Evolutionary conservation across 2,329 filamentous ascomycete genomes (phyloP), one percentile per base, ranked within the genome.

Genomic region (Zymoseptoria passerinii): DNA sequence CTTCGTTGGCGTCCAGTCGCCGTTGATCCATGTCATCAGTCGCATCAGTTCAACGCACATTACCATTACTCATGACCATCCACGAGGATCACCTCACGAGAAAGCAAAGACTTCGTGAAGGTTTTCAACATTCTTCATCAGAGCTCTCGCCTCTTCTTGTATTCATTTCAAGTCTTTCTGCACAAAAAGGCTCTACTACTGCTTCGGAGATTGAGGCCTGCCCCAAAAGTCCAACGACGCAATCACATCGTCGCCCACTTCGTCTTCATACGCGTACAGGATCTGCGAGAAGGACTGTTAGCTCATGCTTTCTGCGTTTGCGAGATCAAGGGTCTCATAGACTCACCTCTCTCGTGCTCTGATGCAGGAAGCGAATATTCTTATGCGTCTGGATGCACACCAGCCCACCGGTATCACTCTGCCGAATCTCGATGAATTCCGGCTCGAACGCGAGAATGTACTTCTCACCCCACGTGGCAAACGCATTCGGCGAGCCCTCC

Each of bases 391-490:
- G 88, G 68, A 99, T 96, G 73, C 96, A 92, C 63, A 97, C 91
- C 72, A 88, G 72, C 60, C 90, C 89, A 64, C 91, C 90, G 54
- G 87, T 96, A 74, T 99, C 94, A 73, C 96, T 92, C 71, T 96
- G 90, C 65, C 94, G 83, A 67, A 99, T 88, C 77, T 99, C 94
- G 67, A 99, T 95, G 71, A 99, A 99, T 70, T 94, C 96, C 44
- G 91, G 86, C 76, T 99, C 94, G 73, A 99, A 99, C 0, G 92
- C 94, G 68, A 99, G 78, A 63, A 99, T 96, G 81, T 95, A 99
- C 65, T 72, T 73, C 52, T 94, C 94, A 70, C 95, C 95, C 65
- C 91, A 96, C 56, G 97, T 85, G 1, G 94, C 94, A 74, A 99
- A 99, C 58, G 86, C 87, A 68, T 90, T 88, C 48, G 94, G 94